Evolutionary conservation across 371 early-diverging fungal genomes (phyloP), one percentile per base, ranked within the genome.

Genomic region (Umbelopsis sp.): DNA sequence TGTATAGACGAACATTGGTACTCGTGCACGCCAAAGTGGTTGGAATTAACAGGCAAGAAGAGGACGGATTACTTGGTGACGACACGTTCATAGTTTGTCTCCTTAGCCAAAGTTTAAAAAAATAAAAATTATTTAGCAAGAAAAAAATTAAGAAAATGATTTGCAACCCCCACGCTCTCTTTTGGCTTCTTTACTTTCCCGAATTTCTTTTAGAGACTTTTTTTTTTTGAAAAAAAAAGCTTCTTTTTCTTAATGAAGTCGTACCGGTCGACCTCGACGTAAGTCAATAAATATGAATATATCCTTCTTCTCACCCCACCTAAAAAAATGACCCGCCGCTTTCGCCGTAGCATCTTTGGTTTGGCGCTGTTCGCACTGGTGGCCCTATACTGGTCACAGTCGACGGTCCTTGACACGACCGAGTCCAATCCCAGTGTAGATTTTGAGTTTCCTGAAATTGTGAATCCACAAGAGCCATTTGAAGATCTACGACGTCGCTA

Each of bases 201-300:
- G 57, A 25, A 35, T 57, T 35, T 14, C 57, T 57, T 35, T 37
- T 11, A 14, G 22, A 32, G 22, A 22, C 22, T 22, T 22, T 22
- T 57, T 29, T 57, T 51, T 14, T 29, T 45, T 22, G 22, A 22
- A 22, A 22, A 14, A 57, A 35, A 41, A 10, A 41, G 41, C 35
- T 12, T 29, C 22, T 29, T 57, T 35, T 53, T 0, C 35, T 5
- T 57, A 3, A 57, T 57, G 57, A 57, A 57, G 57, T 57, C 57
- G 57, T 57, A 35, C 57, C n/a, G 29, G 57, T 57, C 57, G 57
- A 57, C 57, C 12, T 57, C 57, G 29, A 57, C 29, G 57, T 57
- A 35, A 57, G 37, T 51, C 1, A 51, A 11, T 20, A 24, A 4
- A 4, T 9, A 9, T 24, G 12, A 3, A 25, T 29, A 29, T 51